Evolutionary conservation across 768 basidiomycete species (phyloP).

Genomic region (Tricholoma furcatifolium): DNA sequence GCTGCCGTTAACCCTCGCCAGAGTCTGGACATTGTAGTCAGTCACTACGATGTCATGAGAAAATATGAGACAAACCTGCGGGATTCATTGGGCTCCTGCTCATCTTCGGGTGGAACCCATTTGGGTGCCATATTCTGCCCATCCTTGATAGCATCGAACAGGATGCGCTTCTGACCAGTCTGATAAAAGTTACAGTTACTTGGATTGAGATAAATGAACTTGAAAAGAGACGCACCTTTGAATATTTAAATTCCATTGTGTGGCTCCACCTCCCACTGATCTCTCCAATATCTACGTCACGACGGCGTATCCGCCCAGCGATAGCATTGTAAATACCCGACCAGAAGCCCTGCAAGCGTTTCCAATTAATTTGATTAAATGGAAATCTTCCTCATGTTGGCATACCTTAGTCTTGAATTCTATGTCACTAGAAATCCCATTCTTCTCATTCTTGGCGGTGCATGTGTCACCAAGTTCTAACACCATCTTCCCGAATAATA

Average conservation of each 20-base stretch:
- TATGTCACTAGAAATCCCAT: slow-evolving; percentile 72
- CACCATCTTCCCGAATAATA: slow-evolving; percentile 92
- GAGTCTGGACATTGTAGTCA: slow-evolving; percentile 40
- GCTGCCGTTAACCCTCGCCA: slow-evolving; percentile 87
- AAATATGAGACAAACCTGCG: slow-evolving; percentile 47
- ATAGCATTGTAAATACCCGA: slow-evolving; percentile 95
- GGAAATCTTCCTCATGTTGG: background rate
- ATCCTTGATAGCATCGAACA: slow-evolving; percentile 84
- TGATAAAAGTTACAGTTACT: slow-evolving; percentile 23
- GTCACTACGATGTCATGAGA: background rate
- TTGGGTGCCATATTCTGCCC: slow-evolving; percentile 76
- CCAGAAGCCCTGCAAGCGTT: slow-evolving; percentile 76
- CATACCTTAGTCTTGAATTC: slow-evolving; percentile 97
- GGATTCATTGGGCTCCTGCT: slow-evolving; percentile 91
- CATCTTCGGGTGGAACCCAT: slow-evolving; percentile 78
- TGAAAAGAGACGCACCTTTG: slow-evolving; percentile 45
- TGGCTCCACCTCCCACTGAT: slow-evolving; percentile 90
- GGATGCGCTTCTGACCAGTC: slow-evolving; percentile 66
- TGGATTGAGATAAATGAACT: background rate
- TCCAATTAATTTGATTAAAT: background rate
- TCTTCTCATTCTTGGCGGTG: slow-evolving; percentile 78
- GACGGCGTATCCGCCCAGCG: slow-evolving; percentile 71
- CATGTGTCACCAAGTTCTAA: slow-evolving; percentile 92
- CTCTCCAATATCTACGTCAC: slow-evolving; percentile 73
- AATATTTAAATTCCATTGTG: slow-evolving; percentile 79